Percentiles rank a stretch among this genome's conserved stretches.
These are phyloP conservation scores for Chrysosphaeria jannelii DNA, from an alignment of 2,329 filamentous ascomycete genomes.

Conservation along the genomic window DNA sequence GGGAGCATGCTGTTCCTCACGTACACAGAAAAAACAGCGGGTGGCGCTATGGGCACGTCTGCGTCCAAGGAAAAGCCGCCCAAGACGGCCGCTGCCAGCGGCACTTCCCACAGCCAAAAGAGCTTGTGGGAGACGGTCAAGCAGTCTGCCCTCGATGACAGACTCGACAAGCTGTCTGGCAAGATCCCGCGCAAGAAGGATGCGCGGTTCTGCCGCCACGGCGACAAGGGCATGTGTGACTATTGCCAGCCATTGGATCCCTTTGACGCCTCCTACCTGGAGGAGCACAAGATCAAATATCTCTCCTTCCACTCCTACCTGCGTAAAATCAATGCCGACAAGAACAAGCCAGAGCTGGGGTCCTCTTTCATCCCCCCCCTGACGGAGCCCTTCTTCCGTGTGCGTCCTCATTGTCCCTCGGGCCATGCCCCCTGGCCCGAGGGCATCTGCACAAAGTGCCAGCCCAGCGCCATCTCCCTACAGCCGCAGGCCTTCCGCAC, in stretches of 20 bases:
- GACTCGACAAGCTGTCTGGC: slow-evolving; percentile 61
- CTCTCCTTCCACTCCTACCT: slow-evolving; percentile 85
- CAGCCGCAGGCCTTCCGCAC: slow-evolving; percentile 85
- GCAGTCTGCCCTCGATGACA: slow-evolving; percentile 67
- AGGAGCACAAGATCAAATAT: slow-evolving; percentile 96
- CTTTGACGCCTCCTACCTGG: slow-evolving; percentile 64
- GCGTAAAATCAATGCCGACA: slow-evolving; percentile 80
- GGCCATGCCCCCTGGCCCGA: slow-evolving; percentile 85
- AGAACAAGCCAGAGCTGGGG: slow-evolving; percentile 82
- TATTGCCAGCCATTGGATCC: slow-evolving; percentile 95
- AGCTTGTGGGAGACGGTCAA: slow-evolving; percentile 83
- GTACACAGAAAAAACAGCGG: too few relatives aligned
- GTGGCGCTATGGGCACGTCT: too few relatives aligned
- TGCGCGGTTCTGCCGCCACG: slow-evolving; percentile 75
- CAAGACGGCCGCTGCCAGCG: too few relatives aligned
- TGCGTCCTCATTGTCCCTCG: slow-evolving; percentile 66
- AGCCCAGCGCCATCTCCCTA: slow-evolving; percentile 84
- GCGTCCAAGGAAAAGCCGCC: too few relatives aligned
- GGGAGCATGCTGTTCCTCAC: too few relatives aligned
- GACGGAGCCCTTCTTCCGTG: slow-evolving; percentile 73
- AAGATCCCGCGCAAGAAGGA: slow-evolving; percentile 58
- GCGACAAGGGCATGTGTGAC: slow-evolving; percentile 95
- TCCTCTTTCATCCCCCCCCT: slow-evolving; percentile 91
- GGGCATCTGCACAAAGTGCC: slow-evolving; percentile 93
- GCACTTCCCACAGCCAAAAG: too few relatives aligned